Evolutionary conservation across 1,139 yeast species (phyloP).

Genomic region (Zhuliangozyma parablackwelliae): DNA sequence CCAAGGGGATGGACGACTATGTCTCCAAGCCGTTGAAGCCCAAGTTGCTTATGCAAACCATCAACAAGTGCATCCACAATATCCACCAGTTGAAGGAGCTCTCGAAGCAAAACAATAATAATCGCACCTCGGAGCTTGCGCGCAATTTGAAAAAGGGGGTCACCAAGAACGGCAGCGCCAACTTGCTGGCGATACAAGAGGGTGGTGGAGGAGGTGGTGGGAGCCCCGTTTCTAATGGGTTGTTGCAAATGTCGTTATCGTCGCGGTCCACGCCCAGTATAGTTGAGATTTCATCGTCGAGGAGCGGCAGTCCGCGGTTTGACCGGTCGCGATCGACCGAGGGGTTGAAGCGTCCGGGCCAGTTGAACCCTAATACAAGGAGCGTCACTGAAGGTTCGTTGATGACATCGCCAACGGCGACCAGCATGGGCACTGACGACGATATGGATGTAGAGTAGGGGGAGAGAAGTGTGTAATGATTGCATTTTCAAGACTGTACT

Average conservation of each 20-base stretch:
- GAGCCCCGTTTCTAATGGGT: no score
- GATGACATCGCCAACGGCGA: neutral
- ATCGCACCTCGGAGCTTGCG: slow-evolving; percentile 46
- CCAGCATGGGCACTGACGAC: no score
- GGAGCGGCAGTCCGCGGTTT: slow-evolving; percentile 15
- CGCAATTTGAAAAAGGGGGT: slow-evolving; percentile 40
- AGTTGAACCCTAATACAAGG: slow-evolving; percentile 24
- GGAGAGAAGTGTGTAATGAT: no score
- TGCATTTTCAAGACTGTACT: no score
- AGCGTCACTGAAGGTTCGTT: slow-evolving; percentile 32
- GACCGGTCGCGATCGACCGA: slow-evolving; percentile 28
- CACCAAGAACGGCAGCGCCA: slow-evolving; percentile 16
- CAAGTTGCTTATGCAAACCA: slow-evolving; percentile 74
- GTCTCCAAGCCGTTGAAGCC: slow-evolving; percentile 85
- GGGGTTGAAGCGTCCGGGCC: slow-evolving; percentile 27
- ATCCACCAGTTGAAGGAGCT: slow-evolving; percentile 55
- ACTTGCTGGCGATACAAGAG: neutral
- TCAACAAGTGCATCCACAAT: slow-evolving; percentile 75
- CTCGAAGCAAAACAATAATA: slow-evolving; percentile 45
- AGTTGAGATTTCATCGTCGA: slow-evolving; percentile 2
- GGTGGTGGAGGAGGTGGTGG: no score
- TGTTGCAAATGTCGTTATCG: neutral
- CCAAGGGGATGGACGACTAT: slow-evolving; percentile 89
- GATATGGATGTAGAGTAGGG: no score
- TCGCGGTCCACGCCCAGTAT: slow-evolving; percentile 5